Conservation (phyloP, 371 early-diverging fungal species). For the Dichotomocladium elegans region DNA sequence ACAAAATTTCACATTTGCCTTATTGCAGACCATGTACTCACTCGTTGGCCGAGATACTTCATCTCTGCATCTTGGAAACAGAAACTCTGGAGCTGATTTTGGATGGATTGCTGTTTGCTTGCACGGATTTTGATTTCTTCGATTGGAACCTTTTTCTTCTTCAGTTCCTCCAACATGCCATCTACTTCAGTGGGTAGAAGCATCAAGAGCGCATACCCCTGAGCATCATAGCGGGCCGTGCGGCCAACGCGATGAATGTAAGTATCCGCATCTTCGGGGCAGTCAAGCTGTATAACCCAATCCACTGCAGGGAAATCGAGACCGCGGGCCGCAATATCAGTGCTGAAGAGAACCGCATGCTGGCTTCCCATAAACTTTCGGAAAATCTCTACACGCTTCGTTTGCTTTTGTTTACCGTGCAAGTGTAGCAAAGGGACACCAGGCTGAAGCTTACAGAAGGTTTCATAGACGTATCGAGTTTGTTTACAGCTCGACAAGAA, state of each 20-base stretch:
- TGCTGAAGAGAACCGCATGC: slow-evolving; percentile 82
- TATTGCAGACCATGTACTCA: slow-evolving; percentile 2
- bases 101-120: slow-evolving; percentile 72
- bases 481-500: slow-evolving; percentile 45
- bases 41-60: slow-evolving; percentile 93
- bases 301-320: slow-evolving; percentile 98
- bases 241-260: slow-evolving; percentile 99
- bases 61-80: slow-evolving; percentile 93
- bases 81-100: slow-evolving; percentile 79
- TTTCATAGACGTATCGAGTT: slow-evolving; percentile 86
- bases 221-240: slow-evolving; percentile 91
- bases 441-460: slow-evolving; percentile 92
- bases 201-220: slow-evolving; percentile 84
- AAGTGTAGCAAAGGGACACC: slow-evolving; percentile 89
- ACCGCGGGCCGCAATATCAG: slow-evolving; percentile 97
- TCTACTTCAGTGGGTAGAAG: slow-evolving; percentile 85
- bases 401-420: slow-evolving; percentile 96
- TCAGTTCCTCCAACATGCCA: slow-evolving; percentile 72
- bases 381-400: slow-evolving; percentile 88
- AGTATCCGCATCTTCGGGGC: slow-evolving; percentile 94
- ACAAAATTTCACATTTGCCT: background rate
- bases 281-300: slow-evolving; percentile 97
- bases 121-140: slow-evolving; percentile 80
- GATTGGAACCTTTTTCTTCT: slow-evolving; percentile 78
- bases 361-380: slow-evolving; percentile 76